These are phyloP conservation scores for Quercus gilva DNA, from an alignment of 306 rosid genomes.

Conservation along the genomic window DNA sequence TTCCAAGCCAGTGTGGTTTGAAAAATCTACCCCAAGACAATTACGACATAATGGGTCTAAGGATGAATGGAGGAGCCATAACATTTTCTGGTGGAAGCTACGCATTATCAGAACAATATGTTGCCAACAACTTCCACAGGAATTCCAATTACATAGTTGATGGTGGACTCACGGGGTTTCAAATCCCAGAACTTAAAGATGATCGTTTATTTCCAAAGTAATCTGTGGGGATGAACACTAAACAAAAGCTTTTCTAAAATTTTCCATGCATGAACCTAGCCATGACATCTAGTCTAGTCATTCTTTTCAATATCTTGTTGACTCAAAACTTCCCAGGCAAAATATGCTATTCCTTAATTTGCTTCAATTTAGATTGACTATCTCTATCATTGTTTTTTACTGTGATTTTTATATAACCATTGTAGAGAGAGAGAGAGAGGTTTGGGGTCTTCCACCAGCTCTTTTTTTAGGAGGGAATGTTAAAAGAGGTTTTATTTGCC, in stretches of 20 bases:
- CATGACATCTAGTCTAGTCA: background rate
- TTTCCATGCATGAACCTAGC: background rate
- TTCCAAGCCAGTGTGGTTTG: conserved; percentile 18
- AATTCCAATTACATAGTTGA: conserved; percentile 1
- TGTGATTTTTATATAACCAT: background rate
- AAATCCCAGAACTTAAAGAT: conserved; percentile 11
- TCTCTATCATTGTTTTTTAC: background rate
- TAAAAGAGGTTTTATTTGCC: background rate
- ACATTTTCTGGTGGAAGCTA: conserved; percentile 14
- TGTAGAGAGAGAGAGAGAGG: background rate
- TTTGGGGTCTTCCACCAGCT: background rate
- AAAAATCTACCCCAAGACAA: conserved; percentile 4
- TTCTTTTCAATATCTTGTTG: background rate
- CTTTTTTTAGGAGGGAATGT: background rate
- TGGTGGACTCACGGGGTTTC: background rate
- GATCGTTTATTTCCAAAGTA: conserved; percentile 16
- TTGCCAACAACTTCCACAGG: conserved; percentile 6
- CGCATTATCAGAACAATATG: conserved; percentile 16
- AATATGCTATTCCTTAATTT: background rate
- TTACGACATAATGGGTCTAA: conserved; percentile 11
- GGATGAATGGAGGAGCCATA: conserved; percentile 20
- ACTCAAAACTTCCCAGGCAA: background rate
- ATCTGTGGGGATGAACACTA: background rate
- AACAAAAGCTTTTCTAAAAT: background rate
- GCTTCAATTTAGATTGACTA: background rate